Evolutionary conservation across 306 rosid species (phyloP).

Genomic region (Rubus parviflorus): DNA sequence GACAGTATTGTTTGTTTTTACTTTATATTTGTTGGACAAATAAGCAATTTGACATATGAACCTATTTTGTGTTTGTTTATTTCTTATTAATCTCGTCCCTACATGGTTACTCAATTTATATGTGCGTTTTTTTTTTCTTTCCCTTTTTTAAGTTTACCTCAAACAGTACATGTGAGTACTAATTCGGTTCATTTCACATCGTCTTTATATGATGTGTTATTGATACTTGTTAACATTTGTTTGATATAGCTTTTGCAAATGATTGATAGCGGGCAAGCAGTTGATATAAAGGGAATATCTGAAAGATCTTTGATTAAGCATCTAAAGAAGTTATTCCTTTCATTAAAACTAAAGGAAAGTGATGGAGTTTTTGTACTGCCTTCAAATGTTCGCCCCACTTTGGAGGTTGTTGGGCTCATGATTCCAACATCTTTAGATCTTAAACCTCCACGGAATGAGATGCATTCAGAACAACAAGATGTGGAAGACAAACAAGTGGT

Average conservation of each 20-base stretch:
- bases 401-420: conserved; percentile 69
- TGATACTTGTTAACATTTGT: conserved; percentile 17
- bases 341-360: conserved; percentile 64
- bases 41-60: no score
- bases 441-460: conserved; percentile 35
- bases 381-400: conserved; percentile 61
- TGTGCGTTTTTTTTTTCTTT: no score
- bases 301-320: conserved; percentile 58
- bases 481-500: conserved; percentile 30
- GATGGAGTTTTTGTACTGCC: conserved; percentile 68
- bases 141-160: no score
- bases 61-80: no score
- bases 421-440: conserved; percentile 40
- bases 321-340: conserved; percentile 67
- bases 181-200: not conserved
- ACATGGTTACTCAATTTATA: no score
- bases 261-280: conserved; percentile 95
- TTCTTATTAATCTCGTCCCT: no score
- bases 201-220: not conserved
- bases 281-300: conserved; percentile 84
- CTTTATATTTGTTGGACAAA: no score
- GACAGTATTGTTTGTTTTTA: no score
- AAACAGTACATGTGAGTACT: not conserved
- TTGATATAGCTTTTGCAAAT: conserved; percentile 69
- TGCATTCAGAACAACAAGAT: conserved; percentile 36